These are phyloP conservation scores for Protomyces gravidus DNA, from an alignment of 1,139 yeast genomes.

Conservation along the genomic window DNA sequence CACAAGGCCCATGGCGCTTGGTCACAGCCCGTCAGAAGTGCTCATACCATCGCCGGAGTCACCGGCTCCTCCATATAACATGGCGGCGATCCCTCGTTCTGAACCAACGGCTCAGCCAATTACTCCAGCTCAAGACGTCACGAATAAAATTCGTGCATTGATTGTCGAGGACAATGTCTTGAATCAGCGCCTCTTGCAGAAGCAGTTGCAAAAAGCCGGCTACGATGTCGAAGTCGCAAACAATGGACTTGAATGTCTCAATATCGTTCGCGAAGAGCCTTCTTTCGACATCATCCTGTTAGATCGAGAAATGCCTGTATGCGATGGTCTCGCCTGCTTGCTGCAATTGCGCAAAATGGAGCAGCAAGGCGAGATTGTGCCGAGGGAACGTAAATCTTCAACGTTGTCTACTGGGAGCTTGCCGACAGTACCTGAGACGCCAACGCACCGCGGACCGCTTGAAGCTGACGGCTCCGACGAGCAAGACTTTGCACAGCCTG, in stretches of 20 bases:
- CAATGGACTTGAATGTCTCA: slow-evolving; percentile 87
- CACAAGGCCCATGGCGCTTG: not conserved
- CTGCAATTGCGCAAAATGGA: not conserved
- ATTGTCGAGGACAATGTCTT: slow-evolving; percentile 95
- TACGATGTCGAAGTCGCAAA: slow-evolving; percentile 82
- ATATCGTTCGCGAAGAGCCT: slow-evolving; percentile 40
- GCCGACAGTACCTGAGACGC: too few species aligned
- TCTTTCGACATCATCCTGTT: slow-evolving; percentile 12
- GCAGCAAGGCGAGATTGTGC: not conserved
- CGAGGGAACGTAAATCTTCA: not conserved
- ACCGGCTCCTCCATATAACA: not conserved
- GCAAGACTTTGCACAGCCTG: not conserved
- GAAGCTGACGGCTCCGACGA: not conserved
- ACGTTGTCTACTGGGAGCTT: not conserved
- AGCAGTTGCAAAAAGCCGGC: slow-evolving; percentile 76
- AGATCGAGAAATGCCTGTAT: slow-evolving; percentile 28
- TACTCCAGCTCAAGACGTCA: not conserved
- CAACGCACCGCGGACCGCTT: not conserved
- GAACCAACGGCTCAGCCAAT: not conserved
- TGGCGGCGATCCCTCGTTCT: not conserved
- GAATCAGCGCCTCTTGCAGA: slow-evolving; percentile 86
- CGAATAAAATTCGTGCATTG: slow-evolving; percentile 58
- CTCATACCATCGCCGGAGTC: not conserved
- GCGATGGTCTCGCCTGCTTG: slow-evolving; percentile 8
- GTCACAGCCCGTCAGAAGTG: not conserved